These are phyloP conservation scores for Rhodofomes roseus DNA, from an alignment of 1,284 basidiomycete genomes.

Conservation along the genomic window DNA sequence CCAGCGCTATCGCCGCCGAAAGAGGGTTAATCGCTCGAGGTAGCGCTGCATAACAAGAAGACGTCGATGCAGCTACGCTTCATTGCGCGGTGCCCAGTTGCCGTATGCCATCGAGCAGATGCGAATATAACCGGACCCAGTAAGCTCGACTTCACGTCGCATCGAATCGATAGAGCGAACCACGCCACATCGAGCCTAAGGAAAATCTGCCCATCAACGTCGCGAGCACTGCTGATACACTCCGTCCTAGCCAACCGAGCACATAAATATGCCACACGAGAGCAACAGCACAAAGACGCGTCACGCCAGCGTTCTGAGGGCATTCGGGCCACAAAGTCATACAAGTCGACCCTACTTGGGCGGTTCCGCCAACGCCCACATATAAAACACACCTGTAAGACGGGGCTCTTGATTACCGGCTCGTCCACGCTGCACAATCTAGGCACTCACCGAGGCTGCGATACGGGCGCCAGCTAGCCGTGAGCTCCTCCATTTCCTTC, in stretches of 20 bases:
- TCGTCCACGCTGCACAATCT: background rate
- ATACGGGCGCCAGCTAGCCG: conserved; percentile 77
- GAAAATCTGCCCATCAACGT: background rate
- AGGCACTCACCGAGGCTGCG: conserved; percentile 61
- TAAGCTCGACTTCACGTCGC: background rate
- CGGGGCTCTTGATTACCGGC: conserved; percentile 3
- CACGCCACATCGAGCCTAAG: background rate
- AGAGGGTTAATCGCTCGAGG: background rate
- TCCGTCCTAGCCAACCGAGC: background rate
- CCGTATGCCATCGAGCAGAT: background rate
- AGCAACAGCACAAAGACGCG: background rate
- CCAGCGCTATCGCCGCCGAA: background rate
- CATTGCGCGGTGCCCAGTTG: background rate
- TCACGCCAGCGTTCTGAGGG: background rate
- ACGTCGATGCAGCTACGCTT: background rate
- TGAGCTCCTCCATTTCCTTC: conserved; percentile 78
- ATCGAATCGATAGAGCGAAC: background rate
- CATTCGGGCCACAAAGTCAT: background rate
- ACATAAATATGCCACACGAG: background rate
- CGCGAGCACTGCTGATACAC: background rate
- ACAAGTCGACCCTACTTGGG: conserved; percentile 15
- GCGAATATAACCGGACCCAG: conserved; percentile 2
- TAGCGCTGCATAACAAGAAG: background rate
- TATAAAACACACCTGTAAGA: conserved; percentile 52
- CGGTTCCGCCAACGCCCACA: conserved; percentile 53